Evolutionary conservation across 371 early-diverging fungal genomes (phyloP).

Genomic region (Rhizopus sp.): DNA sequence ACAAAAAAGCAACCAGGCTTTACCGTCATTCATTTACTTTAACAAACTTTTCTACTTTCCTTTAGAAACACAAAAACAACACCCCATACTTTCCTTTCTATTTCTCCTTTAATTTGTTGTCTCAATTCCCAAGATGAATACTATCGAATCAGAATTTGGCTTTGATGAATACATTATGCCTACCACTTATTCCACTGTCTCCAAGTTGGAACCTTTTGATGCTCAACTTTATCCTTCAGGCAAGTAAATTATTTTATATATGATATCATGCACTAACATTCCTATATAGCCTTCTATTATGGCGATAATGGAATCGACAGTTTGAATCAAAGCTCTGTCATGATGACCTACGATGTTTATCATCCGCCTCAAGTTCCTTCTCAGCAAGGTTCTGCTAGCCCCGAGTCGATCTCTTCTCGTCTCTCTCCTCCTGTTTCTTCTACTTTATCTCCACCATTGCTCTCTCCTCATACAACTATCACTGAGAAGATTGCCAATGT

Average conservation of each 20-base stretch:
- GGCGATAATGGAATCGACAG: constrained; percentile 26
- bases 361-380: constrained; percentile 7
- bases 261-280: constrained; percentile 15
- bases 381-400: constrained; percentile 28
- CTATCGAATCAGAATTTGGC: constrained; percentile 42
- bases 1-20: constrained; percentile 12
- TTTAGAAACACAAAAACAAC: constrained; percentile 10
- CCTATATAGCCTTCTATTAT: constrained; percentile 23
- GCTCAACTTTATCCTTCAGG: constrained; percentile 47
- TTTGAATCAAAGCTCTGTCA: constrained; percentile 18
- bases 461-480: constrained; percentile 25
- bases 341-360: constrained; percentile 29
- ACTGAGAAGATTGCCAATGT: constrained; percentile 50
- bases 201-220: constrained; percentile 43
- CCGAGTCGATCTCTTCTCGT: constrained; percentile 33
- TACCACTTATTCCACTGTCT: constrained; percentile 33
- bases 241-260: constrained; percentile 13
- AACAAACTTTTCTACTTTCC: constrained; percentile 19
- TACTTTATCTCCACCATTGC: constrained; percentile 20
- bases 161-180: constrained; percentile 56
- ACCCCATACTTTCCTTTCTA: constrained; percentile 15
- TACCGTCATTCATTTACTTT: constrained; percentile 23
- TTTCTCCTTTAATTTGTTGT: background rate
- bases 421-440: constrained; percentile 32
- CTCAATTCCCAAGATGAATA: constrained; percentile 16